Evolutionary conservation across 2,329 filamentous ascomycete species (phyloP), one percentile per base, ranked within the genome.

Genomic region (Thyridium curvatum): DNA sequence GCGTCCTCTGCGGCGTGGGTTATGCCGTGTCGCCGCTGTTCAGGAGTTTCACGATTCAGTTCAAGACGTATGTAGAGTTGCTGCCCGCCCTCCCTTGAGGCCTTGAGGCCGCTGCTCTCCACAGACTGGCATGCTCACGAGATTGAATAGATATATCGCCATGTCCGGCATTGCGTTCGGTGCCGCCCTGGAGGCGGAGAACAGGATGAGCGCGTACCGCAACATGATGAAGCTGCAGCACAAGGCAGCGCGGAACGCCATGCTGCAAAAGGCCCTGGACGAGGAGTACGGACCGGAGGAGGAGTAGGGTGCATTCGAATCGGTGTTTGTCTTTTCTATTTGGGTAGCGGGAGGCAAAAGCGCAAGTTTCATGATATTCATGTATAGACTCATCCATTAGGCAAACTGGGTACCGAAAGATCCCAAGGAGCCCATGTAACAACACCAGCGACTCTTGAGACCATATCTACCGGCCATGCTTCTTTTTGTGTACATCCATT

Each of bases 131-230:
- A 10, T 26, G 10, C 21, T 26, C 6, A 26, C 21, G 10, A 6
- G 10, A 26, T 10, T 6, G 21, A 26, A 26, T 52, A 90, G 86
- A 21, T 91, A 87, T 55, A 67, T 90, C 13, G 84, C 89, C 59
- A 87, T 89, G 82, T 86, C 82, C n/a, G 82, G 79, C 43, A 90
- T 90, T 85, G 81, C 85, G n/a, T 53, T 87, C 28, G 86, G 86
- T 32, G 73, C 79, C 52, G 85, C 86, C 72, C 72, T 90, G 39
- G 83, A 88, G 64, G 86, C 84, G 3, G 86, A 91, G 53, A 62
- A 68, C 40, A 71, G 80, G 36, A 68, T 90, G 50, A 72, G 82
- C 38, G 65, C 72, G 42, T 86, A 85, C 51, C 84, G 89, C 58
- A 68, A 78, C 12, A 66, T 68, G 33, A 65, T 88, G 46, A 69